These are phyloP conservation scores for Choanephora cucurbitarum DNA, from an alignment of 371 early-diverging fungal species.

Conservation along the genomic window DNA sequence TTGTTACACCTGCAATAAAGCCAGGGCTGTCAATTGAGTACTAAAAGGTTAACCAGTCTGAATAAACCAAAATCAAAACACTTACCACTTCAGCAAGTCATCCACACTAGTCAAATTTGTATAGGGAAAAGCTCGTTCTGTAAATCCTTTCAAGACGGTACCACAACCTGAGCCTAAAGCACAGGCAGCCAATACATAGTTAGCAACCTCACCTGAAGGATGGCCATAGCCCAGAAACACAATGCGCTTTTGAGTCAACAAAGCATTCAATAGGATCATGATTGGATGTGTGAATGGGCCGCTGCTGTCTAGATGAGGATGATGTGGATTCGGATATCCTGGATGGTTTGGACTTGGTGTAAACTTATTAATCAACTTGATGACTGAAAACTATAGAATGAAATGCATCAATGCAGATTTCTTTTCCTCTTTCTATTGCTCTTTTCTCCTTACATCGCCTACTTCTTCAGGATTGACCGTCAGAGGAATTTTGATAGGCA, in stretches of 20 bases:
- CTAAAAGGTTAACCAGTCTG: neutral
- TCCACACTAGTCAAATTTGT: conserved; percentile 87
- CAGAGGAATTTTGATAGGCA: conserved; percentile 86
- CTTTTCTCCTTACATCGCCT: conserved; percentile 73
- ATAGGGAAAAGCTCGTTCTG: conserved; percentile 92
- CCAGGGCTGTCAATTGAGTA: conserved; percentile 62
- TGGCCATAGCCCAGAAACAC: conserved; percentile 90
- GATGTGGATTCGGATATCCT: conserved; percentile 67
- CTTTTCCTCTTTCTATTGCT: neutral
- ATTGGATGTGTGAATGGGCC: conserved; percentile 85
- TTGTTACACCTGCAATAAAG: conserved; percentile 96
- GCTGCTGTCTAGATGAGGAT: conserved; percentile 86
- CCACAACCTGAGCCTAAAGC: conserved; percentile 91
- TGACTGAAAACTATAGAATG: conserved; percentile 68
- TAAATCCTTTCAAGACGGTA: conserved; percentile 79
- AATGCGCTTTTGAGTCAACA: conserved; percentile 91
- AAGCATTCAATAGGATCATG: conserved; percentile 82
- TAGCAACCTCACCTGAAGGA: conserved; percentile 92
- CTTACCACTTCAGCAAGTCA: conserved; percentile 75
- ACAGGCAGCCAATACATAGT: conserved; percentile 90
- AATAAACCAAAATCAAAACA: neutral
- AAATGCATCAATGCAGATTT: conserved; percentile 4
- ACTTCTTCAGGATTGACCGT: conserved; percentile 88
- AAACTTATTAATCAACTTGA: conserved; percentile 75
- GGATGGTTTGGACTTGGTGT: conserved; percentile 50